Percentiles rank a stretch among this genome's conserved stretches.
Evolutionary conservation across 257 asterid genomes (phyloP).

Genomic region (Scutellaria barbata): DNA sequence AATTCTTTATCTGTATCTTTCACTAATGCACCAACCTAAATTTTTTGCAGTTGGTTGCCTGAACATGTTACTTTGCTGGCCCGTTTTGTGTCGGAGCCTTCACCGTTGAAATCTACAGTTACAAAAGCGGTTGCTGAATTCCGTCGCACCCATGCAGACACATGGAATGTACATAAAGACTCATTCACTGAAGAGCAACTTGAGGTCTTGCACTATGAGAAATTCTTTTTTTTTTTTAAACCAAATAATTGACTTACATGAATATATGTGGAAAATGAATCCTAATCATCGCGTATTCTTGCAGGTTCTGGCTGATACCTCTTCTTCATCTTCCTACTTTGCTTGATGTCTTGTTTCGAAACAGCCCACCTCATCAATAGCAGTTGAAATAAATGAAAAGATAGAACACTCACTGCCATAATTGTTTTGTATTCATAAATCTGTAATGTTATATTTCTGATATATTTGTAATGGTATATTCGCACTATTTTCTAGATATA

Average conservation of each 20-base stretch:
- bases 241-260: slow-evolving; percentile 15
- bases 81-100: slow-evolving; percentile 83
- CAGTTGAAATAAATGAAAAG: slow-evolving; percentile 15
- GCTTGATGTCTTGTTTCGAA: slow-evolving; percentile 57
- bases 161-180: slow-evolving; percentile 95
- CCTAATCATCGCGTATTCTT: slow-evolving; percentile 33
- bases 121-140: slow-evolving; percentile 98
- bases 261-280: not conserved
- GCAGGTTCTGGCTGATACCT: slow-evolving; percentile 97
- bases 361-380: slow-evolving; percentile 18
- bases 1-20: not conserved
- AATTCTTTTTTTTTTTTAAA: not conserved
- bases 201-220: slow-evolving; percentile 61
- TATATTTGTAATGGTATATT: slow-evolving; percentile 22
- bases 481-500: slow-evolving; percentile 12
- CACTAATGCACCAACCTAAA: slow-evolving; percentile 2
- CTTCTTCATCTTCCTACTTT: slow-evolving; percentile 95
- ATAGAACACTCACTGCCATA: slow-evolving; percentile 15
- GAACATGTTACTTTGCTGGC: slow-evolving; percentile 90
- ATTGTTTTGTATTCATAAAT: slow-evolving; percentile 30
- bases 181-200: slow-evolving; percentile 94
- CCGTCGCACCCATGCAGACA: slow-evolving; percentile 98
- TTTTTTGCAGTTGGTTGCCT: slow-evolving; percentile 89
- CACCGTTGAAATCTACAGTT: slow-evolving; percentile 95
- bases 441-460: not conserved